Evolutionary conservation across 179 eudicot species (phyloP).

Genomic region (Beta lomatogona): DNA sequence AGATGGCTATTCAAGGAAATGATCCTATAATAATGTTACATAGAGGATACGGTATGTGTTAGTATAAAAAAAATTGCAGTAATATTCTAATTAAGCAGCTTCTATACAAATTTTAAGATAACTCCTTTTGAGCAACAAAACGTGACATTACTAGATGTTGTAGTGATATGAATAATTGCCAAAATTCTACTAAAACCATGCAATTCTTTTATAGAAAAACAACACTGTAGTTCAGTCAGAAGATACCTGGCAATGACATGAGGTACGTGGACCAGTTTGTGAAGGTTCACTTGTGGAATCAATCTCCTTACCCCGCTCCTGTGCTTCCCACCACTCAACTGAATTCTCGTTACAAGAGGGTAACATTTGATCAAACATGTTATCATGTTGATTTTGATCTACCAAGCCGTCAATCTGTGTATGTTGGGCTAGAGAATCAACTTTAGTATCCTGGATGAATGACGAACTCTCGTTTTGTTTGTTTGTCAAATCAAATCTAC

Average conservation of each 20-base stretch:
- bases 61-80: not conserved
- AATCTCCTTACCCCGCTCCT: constrained; percentile 67
- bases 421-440: constrained; percentile 50
- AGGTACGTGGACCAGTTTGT: constrained; percentile 84
- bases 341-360: constrained; percentile 37
- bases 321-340: constrained; percentile 89
- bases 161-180: not conserved
- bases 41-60: not conserved
- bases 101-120: not conserved
- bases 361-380: constrained; percentile 15
- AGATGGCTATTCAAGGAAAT: not conserved
- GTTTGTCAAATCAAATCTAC: constrained; percentile 40
- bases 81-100: not conserved
- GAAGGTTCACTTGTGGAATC: constrained; percentile 65
- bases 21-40: not conserved
- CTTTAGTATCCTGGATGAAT: constrained; percentile 47
- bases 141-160: not conserved
- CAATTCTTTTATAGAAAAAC: not conserved
- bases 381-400: constrained; percentile 43
- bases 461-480: constrained; percentile 43
- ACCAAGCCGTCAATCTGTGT: constrained; percentile 48
- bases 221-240: not conserved
- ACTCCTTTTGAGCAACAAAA: not conserved
- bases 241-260: constrained; percentile 93
- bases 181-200: not conserved